Percentiles rank a stretch among this genome's conserved stretches.
phyloP scores from a whole-genome alignment of 2,329 filamentous ascomycete species.

The Tolypocladium amazonense region DNA sequence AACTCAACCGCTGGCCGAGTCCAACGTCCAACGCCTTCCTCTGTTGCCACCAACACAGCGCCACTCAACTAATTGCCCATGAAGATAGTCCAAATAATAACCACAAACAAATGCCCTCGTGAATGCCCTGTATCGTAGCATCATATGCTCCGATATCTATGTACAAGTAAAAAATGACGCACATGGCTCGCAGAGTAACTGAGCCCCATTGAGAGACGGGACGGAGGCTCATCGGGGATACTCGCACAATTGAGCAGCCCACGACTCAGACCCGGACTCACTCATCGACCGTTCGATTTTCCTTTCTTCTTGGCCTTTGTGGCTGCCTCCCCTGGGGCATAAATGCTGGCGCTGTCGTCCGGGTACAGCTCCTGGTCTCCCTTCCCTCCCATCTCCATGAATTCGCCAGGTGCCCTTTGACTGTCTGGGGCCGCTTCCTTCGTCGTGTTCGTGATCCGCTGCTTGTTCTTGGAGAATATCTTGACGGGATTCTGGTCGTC shows the following conservation, averaged over 20 bases:
- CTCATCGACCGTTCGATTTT: slow-evolving; percentile 13
- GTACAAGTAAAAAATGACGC: neutral
- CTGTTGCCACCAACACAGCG: neutral
- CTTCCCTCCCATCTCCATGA: slow-evolving; percentile 74
- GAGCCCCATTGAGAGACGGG: neutral
- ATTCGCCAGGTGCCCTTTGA: slow-evolving; percentile 60
- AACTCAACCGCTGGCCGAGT: neutral
- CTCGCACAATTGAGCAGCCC: neutral
- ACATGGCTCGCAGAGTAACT: neutral
- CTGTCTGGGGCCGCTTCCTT: slow-evolving; percentile 59
- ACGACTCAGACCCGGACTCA: neutral
- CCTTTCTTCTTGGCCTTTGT: slow-evolving; percentile 17
- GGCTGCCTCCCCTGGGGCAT: slow-evolving; percentile 24
- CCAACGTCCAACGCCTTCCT: neutral
- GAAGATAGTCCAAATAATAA: neutral
- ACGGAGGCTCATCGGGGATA: neutral
- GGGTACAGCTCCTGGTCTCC: slow-evolving; percentile 73
- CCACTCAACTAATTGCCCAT: neutral
- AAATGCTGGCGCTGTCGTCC: slow-evolving; percentile 45
- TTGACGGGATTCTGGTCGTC: slow-evolving; percentile 53
- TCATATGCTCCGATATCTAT: slow-evolving; percentile 1
- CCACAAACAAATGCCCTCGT: neutral
- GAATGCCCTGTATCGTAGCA: neutral
- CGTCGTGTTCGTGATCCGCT: slow-evolving; percentile 22
- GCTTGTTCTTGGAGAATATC: slow-evolving; percentile 62